These are phyloP conservation scores for Stagonosporopsis chrysanthemi DNA, from an alignment of 2,329 filamentous ascomycete genomes.

Conservation along the genomic window DNA sequence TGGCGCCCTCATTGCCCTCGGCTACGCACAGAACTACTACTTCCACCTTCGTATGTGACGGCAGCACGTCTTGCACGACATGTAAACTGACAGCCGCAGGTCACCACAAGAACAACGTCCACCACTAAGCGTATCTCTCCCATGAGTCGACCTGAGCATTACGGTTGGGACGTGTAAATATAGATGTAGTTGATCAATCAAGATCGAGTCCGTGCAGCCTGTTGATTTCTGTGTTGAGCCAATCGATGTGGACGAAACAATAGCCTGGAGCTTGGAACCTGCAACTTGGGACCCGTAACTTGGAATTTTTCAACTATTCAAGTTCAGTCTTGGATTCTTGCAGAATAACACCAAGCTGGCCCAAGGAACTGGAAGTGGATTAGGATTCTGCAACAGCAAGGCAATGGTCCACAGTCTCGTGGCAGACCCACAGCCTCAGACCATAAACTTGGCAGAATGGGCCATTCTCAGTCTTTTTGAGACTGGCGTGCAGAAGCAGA, in stretches of 20 bases:
- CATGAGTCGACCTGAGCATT: slow-evolving; percentile 22
- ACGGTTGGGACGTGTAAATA: slow-evolving; percentile 46
- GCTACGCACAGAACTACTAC: slow-evolving; percentile 99
- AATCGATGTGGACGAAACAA: not conserved
- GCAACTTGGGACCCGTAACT: too few species aligned
- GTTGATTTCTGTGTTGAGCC: not conserved
- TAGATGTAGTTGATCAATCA: slow-evolving; percentile 50
- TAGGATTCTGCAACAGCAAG: too few species aligned
- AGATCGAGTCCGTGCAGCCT: slow-evolving; percentile 33
- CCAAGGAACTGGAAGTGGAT: too few species aligned
- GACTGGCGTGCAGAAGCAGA: not conserved
- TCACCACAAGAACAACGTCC: slow-evolving; percentile 99
- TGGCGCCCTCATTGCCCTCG: slow-evolving; percentile 76
- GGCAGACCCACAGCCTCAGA: too few species aligned
- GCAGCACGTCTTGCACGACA: slow-evolving; percentile 1
- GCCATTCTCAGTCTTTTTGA: not conserved
- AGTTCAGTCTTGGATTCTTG: too few species aligned
- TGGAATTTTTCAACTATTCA: too few species aligned
- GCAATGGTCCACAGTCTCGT: not conserved
- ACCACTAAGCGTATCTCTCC: slow-evolving; percentile 72
- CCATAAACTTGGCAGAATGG: not conserved
- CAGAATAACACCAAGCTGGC: too few species aligned
- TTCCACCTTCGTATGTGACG: slow-evolving; percentile 91
- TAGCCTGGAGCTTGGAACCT: not conserved
- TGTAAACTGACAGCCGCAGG: slow-evolving; percentile 62